Base-by-base conservation (phyloP, 257 asterid genomes). In the Nemophila menziesii region DNA sequence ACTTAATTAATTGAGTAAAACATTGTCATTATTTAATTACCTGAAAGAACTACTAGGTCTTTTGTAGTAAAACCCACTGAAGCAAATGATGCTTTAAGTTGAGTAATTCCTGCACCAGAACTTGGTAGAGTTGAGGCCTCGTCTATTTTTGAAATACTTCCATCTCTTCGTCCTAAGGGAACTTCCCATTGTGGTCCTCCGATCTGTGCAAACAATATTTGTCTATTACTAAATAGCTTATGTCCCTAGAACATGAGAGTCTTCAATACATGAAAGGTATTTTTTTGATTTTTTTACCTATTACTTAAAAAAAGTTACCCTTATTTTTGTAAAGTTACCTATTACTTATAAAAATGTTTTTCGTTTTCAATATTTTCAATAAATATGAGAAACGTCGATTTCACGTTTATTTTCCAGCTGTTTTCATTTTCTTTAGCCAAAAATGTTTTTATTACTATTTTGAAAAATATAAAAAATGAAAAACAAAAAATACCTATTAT, bases 1-100 rank as follows among this genome's bases (percentile, higher is more conserved):
- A n/a, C n/a, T n/a, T n/a, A n/a, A n/a, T n/a, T n/a, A n/a, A n/a
- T n/a, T n/a, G n/a, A n/a, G n/a, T n/a, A n/a, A n/a, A n/a, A n/a
- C n/a, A n/a, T n/a, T n/a, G n/a, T n/a, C n/a, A n/a, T n/a, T n/a
- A n/a, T n/a, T n/a, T 22, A 24, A 2, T 1, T 55, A 58, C 75
- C 75, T 59, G 75, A 63, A 46, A 68, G 48, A 21, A 72, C 80
- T 7, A 65, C 73, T 5, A 72, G 65, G 47, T 72, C 80, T 44
- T 72, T 72, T 20, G 43, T 43, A 42, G 55, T 65, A 23, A 72
- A 33, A 8, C 80, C 80, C 39, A 26, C 55, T 14, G 15, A 18
- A 22, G 22, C 24, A 51, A 72, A 72, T 48, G 61, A 64, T 61
- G 48, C 66, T 33, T 54, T 54, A 19, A 72, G 54, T 7, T 52